Evolutionary conservation across 116 monocot species (phyloP), one percentile per base, ranked within the genome.

Genomic region (Zostera marina): DNA sequence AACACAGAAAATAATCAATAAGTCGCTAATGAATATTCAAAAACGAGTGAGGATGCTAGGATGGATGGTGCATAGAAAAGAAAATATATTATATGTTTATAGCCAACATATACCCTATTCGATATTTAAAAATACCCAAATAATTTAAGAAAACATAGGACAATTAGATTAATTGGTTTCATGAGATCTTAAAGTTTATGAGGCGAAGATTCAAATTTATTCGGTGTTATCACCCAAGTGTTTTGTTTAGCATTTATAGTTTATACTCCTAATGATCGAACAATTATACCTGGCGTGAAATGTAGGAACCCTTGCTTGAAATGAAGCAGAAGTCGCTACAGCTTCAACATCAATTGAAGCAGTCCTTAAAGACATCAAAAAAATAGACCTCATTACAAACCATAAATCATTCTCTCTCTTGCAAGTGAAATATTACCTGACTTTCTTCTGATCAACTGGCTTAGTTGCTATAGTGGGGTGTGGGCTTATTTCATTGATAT

Each of bases 211-310:
- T 32, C 26, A 4, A 26, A 26, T 26, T 26, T 26, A 26, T 26
- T 4, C 4, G 26, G 26, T 26, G 26, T 2, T 26, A n/a, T n/a
- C n/a, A n/a, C n/a, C n/a, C n/a, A n/a, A n/a, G n/a, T n/a, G n/a
- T n/a, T n/a, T n/a, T n/a, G n/a, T n/a, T n/a, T n/a, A n/a, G n/a
- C n/a, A n/a, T n/a, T n/a, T n/a, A n/a, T n/a, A n/a, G n/a, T n/a
- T 32, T 32, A 32, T 32, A 32, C 32, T 0, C 5, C 32, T 32
- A 32, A 32, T 32, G 25, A 11, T 11, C 32, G 46, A 59, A 22
- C 5, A 44, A 20, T 2, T 23, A 32, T 73, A 99, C 98, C 91
- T 83, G 45, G 79, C 98, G 76, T 99, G 98, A 75, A 83, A 99
- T 17, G 64, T 87, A 20, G 91, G 98, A 41, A 81, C 47, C 53